A percentile compares a stretch with the other conserved stretches of the same genome.
These are phyloP conservation scores for Kwoniella mangroviensis DNA, from an alignment of 768 basidiomycete genomes.

Conservation along the genomic window DNA sequence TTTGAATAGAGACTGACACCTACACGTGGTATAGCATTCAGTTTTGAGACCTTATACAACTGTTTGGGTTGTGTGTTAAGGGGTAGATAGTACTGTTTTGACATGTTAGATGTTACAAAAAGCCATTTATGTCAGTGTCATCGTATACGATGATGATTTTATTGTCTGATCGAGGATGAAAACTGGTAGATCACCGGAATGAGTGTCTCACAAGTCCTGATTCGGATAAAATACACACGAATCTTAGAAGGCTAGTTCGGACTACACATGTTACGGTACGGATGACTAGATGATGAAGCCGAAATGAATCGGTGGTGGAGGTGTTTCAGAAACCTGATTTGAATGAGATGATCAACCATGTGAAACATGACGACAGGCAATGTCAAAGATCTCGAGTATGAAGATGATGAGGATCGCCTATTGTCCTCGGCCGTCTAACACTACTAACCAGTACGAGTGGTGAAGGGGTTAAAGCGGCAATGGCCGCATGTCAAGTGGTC, in stretches of 20 bases:
- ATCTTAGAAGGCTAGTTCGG: not conserved
- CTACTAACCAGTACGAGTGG: too few species aligned
- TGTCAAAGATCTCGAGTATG: not conserved
- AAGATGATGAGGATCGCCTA: not conserved
- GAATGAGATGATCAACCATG: too few species aligned
- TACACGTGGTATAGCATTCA: constrained; percentile 12
- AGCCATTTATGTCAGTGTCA: not conserved
- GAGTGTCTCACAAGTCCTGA: not conserved
- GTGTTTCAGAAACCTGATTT: constrained; percentile 11
- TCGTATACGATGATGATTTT: not conserved
- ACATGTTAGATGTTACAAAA: constrained; percentile 3
- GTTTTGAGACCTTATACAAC: not conserved
- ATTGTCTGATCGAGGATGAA: not conserved
- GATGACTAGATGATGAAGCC: constrained; percentile 6
- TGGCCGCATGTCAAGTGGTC: not conserved
- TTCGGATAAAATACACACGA: not conserved
- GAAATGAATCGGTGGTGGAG: constrained; percentile 13
- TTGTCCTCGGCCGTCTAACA: not conserved
- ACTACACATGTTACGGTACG: too few species aligned
- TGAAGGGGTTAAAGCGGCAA: not conserved
- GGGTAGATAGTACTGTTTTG: not conserved
- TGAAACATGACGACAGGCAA: not conserved
- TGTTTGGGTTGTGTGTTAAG: not conserved
- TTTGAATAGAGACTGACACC: constrained; percentile 19
- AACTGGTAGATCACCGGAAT: too few species aligned